phyloP scores from a whole-genome alignment of 768 basidiomycete species.

The Astraeus odoratus region DNA sequence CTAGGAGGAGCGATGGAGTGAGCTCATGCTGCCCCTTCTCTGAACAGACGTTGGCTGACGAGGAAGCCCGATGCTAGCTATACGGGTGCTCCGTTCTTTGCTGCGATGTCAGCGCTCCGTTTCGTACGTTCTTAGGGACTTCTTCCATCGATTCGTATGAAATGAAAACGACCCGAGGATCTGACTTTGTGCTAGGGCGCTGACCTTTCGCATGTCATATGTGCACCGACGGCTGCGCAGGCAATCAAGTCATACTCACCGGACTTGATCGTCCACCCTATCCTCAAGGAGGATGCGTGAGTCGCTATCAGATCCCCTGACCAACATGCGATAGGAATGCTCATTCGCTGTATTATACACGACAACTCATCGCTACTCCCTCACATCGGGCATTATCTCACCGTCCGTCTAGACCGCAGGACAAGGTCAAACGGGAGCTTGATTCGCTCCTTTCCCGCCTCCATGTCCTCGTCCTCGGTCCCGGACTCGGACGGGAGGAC shows the following conservation, averaged over 20 bases:
- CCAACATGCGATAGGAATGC: not conserved
- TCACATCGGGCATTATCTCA: not conserved
- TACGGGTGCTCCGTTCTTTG: constrained; percentile 95
- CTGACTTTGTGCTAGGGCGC: constrained; percentile 77
- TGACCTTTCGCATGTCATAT: constrained; percentile 96
- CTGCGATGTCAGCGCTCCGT: constrained; percentile 83
- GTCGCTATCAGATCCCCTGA: constrained; percentile 12
- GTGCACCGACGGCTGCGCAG: constrained; percentile 83
- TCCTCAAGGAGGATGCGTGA: constrained; percentile 64
- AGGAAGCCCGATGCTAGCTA: constrained; percentile 54
- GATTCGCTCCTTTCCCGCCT: constrained; percentile 73
- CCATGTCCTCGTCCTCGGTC: constrained; percentile 90
- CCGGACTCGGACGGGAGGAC: constrained; percentile 84
- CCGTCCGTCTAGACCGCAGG: constrained; percentile 33
- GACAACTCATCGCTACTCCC: not conserved
- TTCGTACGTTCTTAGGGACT: constrained; percentile 42
- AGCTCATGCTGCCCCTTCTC: constrained; percentile 22
- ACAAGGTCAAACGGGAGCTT: constrained; percentile 45
- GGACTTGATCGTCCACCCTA: constrained; percentile 95
- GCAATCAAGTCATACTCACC: constrained; percentile 98
- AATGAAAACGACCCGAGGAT: too few species aligned
- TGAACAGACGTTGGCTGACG: not conserved
- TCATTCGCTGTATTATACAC: not conserved
- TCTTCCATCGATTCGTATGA: not conserved
- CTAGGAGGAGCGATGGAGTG: constrained; percentile 92